Percentiles rank a stretch among this genome's conserved stretches.
Evolutionary conservation across 805 yeast species (phyloP).

Genomic region (Maudiozyma pseudohumilis): DNA sequence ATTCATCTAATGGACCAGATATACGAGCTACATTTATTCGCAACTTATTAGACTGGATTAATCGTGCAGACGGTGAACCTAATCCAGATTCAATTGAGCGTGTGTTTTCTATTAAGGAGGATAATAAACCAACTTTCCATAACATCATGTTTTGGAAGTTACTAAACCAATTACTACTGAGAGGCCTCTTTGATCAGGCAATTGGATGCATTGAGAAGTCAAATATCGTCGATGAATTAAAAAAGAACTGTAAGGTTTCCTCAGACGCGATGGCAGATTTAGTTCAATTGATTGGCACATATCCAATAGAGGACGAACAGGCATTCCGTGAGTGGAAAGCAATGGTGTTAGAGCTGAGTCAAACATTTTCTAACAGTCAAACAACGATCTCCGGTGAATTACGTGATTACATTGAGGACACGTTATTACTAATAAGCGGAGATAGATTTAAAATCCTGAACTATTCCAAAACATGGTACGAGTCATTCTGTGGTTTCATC

Average conservation of each 20-base stretch:
- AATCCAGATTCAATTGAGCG: conserved; percentile 39
- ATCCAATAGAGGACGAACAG: conserved; percentile 27
- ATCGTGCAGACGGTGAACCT: conserved; percentile 60
- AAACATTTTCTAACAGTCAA: conserved; percentile 18
- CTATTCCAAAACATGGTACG: conserved; percentile 58
- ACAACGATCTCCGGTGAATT: conserved; percentile 18
- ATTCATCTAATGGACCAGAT: conserved; percentile 27
- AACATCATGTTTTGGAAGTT: conserved; percentile 51
- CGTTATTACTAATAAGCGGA: conserved; percentile 31
- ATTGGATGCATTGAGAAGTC: conserved; percentile 27
- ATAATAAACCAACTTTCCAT: conserved; percentile 30
- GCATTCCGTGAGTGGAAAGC: conserved; percentile 33
- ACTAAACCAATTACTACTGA: conserved; percentile 42
- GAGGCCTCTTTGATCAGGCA: conserved; percentile 57
- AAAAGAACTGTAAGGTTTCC: conserved; percentile 16
- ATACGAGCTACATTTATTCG: conserved; percentile 32
- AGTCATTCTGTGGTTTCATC: conserved; percentile 45
- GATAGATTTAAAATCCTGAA: conserved; percentile 37
- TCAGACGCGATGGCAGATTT: conserved; percentile 28
- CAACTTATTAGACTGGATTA: conserved; percentile 50
- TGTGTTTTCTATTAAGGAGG: conserved; percentile 30
- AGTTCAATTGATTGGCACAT: conserved; percentile 26
- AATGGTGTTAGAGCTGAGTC: conserved; percentile 20
- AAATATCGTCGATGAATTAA: conserved; percentile 11
- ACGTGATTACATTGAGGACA: conserved; percentile 25